Base-by-base conservation (phyloP, 2,329 filamentous ascomycete species). In the Pestalotiopsis fici region DNA sequence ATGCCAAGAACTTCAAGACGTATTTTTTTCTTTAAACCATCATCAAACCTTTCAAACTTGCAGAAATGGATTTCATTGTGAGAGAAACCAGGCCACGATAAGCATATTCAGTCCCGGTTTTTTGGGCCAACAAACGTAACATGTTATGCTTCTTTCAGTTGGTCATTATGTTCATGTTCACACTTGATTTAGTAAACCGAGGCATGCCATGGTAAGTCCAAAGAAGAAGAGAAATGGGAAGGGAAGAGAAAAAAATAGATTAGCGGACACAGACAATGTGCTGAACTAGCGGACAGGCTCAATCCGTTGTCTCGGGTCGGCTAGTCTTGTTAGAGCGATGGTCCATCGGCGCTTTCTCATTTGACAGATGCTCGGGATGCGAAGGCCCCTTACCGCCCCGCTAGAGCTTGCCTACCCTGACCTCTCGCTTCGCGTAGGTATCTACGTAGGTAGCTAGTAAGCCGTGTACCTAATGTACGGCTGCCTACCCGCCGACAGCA, bases 291-390 rank as follows among this genome's bases (percentile, higher is more conserved):
- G 59, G 35, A 62, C 59, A 47, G 37, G 35, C n/a, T 62, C 59
- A 62, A 62, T 62, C 59, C 59, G 39, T 62, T 62, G 59, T 62
- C 35, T 62, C 59, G 59, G 59, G 59, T 62, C 59, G 25, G 59
- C 59, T 62, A 62, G 59, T 43, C 25, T 31, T 12, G 31, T 37
- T 39, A 37, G 31, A 57, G 55, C 55, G 23, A 27, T 21, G 31
- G 57, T 25, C 35, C 39, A 62, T 62, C 59, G 37, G 59, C 35
- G 39, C 35, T 62, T 62, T 62, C 57, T 62, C 35, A 62, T 62
- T 62, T 62, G 59, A 43, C 39, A 62, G 39, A 31, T 31, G 31
- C 28, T 60, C 31, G 27, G 27, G 55, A 31, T 31, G 21, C 55
- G 27, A 57, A 57, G 23, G 23, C 55, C 55, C 55, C 55, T 31